A percentile compares a stretch with the other conserved stretches of the same genome.
phyloP scores from a whole-genome alignment of 2,329 filamentous ascomycete species.

The Lanzia echinophila region DNA sequence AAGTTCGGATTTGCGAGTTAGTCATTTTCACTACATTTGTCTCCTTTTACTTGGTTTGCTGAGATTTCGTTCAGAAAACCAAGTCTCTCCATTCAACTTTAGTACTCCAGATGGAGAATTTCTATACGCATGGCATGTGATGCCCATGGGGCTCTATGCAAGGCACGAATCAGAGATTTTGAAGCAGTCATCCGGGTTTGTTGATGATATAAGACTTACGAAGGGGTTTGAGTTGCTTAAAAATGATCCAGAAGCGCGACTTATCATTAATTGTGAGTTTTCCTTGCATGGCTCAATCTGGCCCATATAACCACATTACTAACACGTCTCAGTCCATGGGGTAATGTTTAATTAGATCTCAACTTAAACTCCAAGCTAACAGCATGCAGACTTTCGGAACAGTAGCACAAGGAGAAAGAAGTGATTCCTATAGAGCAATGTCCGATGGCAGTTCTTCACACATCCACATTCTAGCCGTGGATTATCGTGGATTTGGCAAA shows the following conservation, averaged over 20 bases:
- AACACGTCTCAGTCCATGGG: slow-evolving; percentile 49
- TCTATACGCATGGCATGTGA: slow-evolving; percentile 84
- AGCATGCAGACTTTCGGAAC: slow-evolving; percentile 72
- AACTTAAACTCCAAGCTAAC: slow-evolving; percentile 13
- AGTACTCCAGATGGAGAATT: slow-evolving; percentile 67
- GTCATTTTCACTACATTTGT: slow-evolving; percentile 20
- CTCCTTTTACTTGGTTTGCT: background rate
- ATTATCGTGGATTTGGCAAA: slow-evolving; percentile 83
- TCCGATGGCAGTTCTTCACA: slow-evolving; percentile 61
- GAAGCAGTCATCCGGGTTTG: slow-evolving; percentile 35
- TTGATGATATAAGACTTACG: slow-evolving; percentile 47
- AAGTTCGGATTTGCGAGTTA: slow-evolving; percentile 80
- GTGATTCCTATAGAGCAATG: slow-evolving; percentile 70
- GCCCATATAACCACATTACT: slow-evolving; percentile 4
- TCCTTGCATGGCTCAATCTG: background rate
- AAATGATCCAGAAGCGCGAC: slow-evolving; percentile 54
- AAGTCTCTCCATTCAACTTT: slow-evolving; percentile 80
- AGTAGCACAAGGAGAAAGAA: slow-evolving; percentile 69
- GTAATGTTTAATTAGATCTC: slow-evolving; percentile 36
- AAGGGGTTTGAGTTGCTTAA: slow-evolving; percentile 55
- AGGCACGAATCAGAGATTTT: slow-evolving; percentile 60
- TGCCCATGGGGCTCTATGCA: slow-evolving; percentile 71
- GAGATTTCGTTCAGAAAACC: slow-evolving; percentile 53
- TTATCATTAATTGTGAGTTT: slow-evolving; percentile 57
- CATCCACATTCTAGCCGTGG: slow-evolving; percentile 78